Evolutionary conservation across 1,284 basidiomycete species (phyloP), one percentile per base, ranked within the genome.

Genomic region (Mycosarcoma mackinlayi): DNA sequence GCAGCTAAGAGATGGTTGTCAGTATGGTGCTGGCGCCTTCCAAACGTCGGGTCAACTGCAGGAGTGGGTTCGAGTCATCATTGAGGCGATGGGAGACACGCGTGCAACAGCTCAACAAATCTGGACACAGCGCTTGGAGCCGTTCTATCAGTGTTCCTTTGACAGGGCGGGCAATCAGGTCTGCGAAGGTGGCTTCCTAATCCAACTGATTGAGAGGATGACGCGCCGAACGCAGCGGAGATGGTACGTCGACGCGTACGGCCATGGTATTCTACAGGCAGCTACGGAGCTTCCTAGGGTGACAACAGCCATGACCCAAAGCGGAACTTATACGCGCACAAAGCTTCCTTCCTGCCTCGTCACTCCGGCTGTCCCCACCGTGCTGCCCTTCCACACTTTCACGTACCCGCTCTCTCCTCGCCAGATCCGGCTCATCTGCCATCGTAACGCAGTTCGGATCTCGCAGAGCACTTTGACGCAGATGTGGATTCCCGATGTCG

Each of bases 331-430:
- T 54, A 56, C 67, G 0, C 77, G 84, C 14, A 74, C 83, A 2
- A 55, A 73, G n/a, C 76, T 86, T 6, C 84, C 85, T 14, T 77
- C 81, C 34, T 84, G 79, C 45, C 83, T 86, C 66, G 83, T 84
- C 30, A 75, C 83, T 14, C 86, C 86, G 0, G 60, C 72, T 6
- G 82, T 87, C 2, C 87, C 88, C 1, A 85, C 86, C 10, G 86
- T 89, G 31, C 77, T 89, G 18, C 88, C 88, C 1, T 89, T 89
- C 78, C 73, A 88, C 85, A 65, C 88, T 83, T 89, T 89, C 79
- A 88, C 87, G 6, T 86, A 88, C 58, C 86, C 88, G 5, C 77
- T 88, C 25, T 83, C 84, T 4, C 78, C 87, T 8, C 84, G 88
- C 14, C 84, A 85, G 50, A 86, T 86, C 28, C 86, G 88, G 10